Evolutionary conservation across 805 yeast species (phyloP).

Genomic region (Sugiyamaella qingdaonensis): DNA sequence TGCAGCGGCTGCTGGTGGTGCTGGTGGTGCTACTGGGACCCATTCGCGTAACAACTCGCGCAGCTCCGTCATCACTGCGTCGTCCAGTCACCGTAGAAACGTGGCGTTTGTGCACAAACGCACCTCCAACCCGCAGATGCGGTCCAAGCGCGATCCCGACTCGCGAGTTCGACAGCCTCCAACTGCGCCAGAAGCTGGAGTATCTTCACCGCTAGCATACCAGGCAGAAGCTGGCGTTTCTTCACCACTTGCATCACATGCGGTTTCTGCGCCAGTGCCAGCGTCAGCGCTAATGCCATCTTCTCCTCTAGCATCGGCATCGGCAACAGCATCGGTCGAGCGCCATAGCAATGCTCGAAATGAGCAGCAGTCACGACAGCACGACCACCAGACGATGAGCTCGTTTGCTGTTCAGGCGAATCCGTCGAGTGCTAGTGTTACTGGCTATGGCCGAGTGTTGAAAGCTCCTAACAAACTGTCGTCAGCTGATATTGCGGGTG

Average conservation of each 20-base stretch:
- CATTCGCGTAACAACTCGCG: slow-evolving; percentile 22
- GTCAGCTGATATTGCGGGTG: no score
- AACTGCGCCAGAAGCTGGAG: background rate
- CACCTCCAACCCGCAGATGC: slow-evolving; percentile 4
- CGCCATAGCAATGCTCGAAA: no score
- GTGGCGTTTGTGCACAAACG: slow-evolving; percentile 22
- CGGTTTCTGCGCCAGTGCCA: slow-evolving; percentile 1
- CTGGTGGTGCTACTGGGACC: background rate
- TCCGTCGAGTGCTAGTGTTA: no score
- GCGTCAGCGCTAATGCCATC: background rate
- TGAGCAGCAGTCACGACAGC: no score
- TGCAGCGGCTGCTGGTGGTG: background rate
- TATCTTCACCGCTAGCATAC: no score
- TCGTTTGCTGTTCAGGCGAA: no score
- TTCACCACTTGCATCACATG: no score
- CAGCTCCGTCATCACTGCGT: slow-evolving; percentile 23
- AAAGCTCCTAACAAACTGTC: no score
- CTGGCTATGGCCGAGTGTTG: no score
- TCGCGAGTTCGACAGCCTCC: background rate
- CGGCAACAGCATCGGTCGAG: no score
- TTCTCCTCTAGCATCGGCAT: background rate
- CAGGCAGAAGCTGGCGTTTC: no score
- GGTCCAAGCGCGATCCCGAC: background rate
- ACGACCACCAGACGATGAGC: no score
- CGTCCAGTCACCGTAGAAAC: slow-evolving; percentile 26